Evolutionary conservation across 805 yeast genomes (phyloP).

Genomic region (Suhomyces kilbournensis): DNA sequence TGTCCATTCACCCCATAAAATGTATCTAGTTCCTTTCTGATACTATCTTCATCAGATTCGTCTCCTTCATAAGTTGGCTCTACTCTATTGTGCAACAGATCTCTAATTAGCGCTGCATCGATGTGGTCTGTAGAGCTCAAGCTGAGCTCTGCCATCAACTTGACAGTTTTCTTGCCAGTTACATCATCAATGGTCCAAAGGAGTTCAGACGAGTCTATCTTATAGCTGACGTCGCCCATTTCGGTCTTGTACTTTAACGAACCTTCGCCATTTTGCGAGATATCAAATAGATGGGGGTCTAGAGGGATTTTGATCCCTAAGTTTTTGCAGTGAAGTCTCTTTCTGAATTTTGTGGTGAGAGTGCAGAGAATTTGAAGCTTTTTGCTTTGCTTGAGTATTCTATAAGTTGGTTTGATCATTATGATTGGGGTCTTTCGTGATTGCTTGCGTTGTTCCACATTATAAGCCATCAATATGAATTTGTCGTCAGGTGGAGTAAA

Average conservation of each 20-base stretch:
- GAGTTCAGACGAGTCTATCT: slow-evolving; percentile 65
- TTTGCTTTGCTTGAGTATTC: slow-evolving; percentile 16
- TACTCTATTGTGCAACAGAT: slow-evolving; percentile 11
- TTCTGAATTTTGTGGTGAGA: slow-evolving; percentile 33
- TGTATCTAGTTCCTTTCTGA: slow-evolving; percentile 19
- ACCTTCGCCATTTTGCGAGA: slow-evolving; percentile 22
- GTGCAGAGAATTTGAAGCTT: slow-evolving; percentile 36
- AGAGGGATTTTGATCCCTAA: slow-evolving; percentile 32
- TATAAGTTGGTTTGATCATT: slow-evolving; percentile 39
- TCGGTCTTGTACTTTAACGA: slow-evolving; percentile 69
- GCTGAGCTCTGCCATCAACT: slow-evolving; percentile 56
- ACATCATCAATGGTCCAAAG: slow-evolving; percentile 71
- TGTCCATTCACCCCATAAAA: slow-evolving; percentile 38
- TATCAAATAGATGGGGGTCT: slow-evolving; percentile 31
- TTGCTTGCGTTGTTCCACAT: slow-evolving; percentile 42
- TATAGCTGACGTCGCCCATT: slow-evolving; percentile 66
- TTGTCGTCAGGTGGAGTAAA: slow-evolving; percentile 82
- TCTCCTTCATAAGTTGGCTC: not conserved
- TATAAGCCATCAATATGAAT: slow-evolving; percentile 35
- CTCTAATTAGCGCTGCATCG: slow-evolving; percentile 2
- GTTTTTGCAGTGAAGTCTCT: slow-evolving; percentile 31
- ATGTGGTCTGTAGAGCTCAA: slow-evolving; percentile 21
- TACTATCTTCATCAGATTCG: slow-evolving; percentile 7
- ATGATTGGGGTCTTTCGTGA: slow-evolving; percentile 40
- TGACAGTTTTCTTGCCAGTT: slow-evolving; percentile 54